Base-by-base conservation (phyloP, 768 basidiomycete species). In the Pulveroboletus sp. region DNA sequence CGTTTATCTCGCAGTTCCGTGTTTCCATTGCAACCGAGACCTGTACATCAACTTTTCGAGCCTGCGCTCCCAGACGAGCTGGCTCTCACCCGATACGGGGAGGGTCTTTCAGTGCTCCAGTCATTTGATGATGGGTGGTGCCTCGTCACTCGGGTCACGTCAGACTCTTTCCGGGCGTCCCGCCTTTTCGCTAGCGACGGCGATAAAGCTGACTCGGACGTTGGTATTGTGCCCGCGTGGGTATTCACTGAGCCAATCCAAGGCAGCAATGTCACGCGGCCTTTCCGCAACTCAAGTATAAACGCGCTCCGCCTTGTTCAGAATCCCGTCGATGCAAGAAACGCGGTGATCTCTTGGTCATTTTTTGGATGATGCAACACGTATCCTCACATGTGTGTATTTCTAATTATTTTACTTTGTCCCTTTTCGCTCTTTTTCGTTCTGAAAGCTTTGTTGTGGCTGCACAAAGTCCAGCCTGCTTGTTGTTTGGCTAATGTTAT, bases 61-160 rank as follows among this genome's bases (percentile, higher is more conserved):
- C 83, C 88, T 8, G 75, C 86, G 20, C 78, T 90, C 3, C 83
- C 86, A 0, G 88, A 91, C 65, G 88, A 91, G 62, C 72, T 90
- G 23, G 68, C 81, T 29, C 50, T 86, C 50, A 61, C 71, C 17
- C 62, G 58, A 29, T 58, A 74, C 12, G 83, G 84, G 33, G 86
- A 91, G 62, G 70, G 70, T 31, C 67, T 90, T 35, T 78, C 76
- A 1, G 67, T 89, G 24, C 72, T 88, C 4, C 78, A 80, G 51
- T 79, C 80, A 5, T 87, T 82, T 57, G 84, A 90, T 50, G 88
- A 90, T 49, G 88, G 87, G 2, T 91, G 88, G 88, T 87, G 84
- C 56, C 73, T 87, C 43, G 84, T 87, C 43, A 81, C 79, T 17
- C 72, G 84, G 24, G 78, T 84, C 51, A 63, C 38, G 51, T 55